These are phyloP conservation scores for Coprinopsis sp. DNA, from an alignment of 768 basidiomycete genomes.

Conservation along the genomic window DNA sequence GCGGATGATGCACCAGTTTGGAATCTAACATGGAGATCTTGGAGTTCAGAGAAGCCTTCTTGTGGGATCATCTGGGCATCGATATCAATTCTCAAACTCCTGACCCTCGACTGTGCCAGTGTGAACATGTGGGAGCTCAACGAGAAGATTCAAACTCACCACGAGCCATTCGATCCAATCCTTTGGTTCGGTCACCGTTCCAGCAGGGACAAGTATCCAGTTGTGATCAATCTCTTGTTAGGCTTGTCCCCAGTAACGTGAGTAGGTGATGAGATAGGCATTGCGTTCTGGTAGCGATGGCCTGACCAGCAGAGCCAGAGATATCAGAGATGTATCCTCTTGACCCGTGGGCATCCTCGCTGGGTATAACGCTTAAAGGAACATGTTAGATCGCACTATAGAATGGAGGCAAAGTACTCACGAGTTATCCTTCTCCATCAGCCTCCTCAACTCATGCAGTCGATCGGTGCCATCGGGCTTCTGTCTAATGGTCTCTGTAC, in stretches of 20 bases:
- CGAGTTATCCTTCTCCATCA: constrained; percentile 73
- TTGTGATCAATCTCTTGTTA: constrained; percentile 62
- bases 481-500: constrained; percentile 50
- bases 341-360: constrained; percentile 78
- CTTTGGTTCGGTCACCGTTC: constrained; percentile 45
- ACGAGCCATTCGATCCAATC: constrained; percentile 81
- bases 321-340: constrained; percentile 69
- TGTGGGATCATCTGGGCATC: constrained; percentile 83
- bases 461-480: constrained; percentile 55
- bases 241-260: constrained; percentile 83
- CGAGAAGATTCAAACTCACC: constrained; percentile 31
- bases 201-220: constrained; percentile 67
- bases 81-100: constrained; percentile 61
- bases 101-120: constrained; percentile 34
- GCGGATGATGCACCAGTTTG: constrained; percentile 73
- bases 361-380: constrained; percentile 64
- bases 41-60: constrained; percentile 50
- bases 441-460: constrained; percentile 55
- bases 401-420: no score
- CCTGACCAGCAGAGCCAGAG: constrained; percentile 53
- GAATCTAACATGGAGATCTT: constrained; percentile 51
- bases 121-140: background rate
- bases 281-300: constrained; percentile 53
- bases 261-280: constrained; percentile 76
- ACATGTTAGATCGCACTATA: no score